Percentiles rank a stretch among this genome's conserved stretches.
Conservation (phyloP, 305 asterid species). For the Fraxinus latifolia region DNA sequence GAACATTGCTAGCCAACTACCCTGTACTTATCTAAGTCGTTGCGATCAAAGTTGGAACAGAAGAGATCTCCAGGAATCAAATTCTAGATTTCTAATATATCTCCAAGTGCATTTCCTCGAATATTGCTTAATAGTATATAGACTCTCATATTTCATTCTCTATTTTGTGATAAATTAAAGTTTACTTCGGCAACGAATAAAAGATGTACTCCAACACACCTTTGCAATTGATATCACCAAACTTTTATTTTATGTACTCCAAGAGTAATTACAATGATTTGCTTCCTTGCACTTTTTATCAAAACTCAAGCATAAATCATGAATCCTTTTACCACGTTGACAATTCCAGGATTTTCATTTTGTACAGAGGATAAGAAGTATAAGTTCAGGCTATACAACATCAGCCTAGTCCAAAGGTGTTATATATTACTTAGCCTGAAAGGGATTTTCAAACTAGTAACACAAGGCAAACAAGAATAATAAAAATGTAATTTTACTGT, state of each 20-base stretch:
- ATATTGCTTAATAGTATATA: neutral
- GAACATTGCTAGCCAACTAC: neutral
- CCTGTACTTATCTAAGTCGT: neutral
- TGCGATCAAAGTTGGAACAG: neutral
- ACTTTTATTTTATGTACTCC: neutral
- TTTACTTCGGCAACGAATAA: neutral
- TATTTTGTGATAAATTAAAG: neutral
- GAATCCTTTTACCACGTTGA: neutral
- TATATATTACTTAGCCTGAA: neutral
- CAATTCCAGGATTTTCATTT: neutral
- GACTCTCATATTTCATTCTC: neutral
- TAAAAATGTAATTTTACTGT: neutral
- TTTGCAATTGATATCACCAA: neutral
- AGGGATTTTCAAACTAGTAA: neutral
- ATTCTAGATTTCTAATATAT: neutral
- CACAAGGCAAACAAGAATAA: neutral
- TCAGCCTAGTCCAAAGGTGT: neutral
- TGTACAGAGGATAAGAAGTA: neutral
- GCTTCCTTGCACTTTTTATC: neutral
- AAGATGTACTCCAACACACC: neutral
- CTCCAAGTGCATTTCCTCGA: neutral
- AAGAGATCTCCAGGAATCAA: neutral
- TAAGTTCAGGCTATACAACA: neutral
- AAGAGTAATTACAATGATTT: neutral
- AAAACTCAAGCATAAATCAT: neutral